Evolutionary conservation across 2,329 filamentous ascomycete genomes (phyloP).

Genomic region (Cercospora sesami): DNA sequence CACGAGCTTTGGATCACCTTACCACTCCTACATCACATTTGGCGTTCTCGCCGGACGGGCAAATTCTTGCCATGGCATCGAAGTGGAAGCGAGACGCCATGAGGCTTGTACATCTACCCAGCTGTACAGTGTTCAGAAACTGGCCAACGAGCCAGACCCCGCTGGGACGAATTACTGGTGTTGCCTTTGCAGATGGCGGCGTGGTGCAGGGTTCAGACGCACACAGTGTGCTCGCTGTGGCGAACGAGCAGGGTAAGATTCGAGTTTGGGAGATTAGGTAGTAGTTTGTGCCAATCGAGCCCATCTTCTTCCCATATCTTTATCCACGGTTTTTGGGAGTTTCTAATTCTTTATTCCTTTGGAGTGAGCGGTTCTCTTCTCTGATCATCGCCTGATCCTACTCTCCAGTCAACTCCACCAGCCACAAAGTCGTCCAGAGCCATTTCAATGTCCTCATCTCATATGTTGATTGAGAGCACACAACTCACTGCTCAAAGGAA

Average conservation of each 20-base stretch:
- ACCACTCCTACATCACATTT: conserved; percentile 80
- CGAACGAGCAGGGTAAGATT: conserved; percentile 85
- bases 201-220: conserved; percentile 43
- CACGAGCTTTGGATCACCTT: conserved; percentile 76
- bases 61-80: conserved; percentile 83
- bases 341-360: not conserved
- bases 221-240: conserved; percentile 68
- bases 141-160: conserved; percentile 94
- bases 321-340: not conserved
- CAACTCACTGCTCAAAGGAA: conserved; percentile 53
- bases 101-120: conserved; percentile 83
- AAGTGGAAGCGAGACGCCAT: conserved; percentile 85
- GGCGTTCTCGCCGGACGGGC: conserved; percentile 82
- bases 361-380: not conserved
- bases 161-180: conserved; percentile 72
- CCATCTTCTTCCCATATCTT: not conserved
- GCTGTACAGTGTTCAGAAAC: conserved; percentile 91
- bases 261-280: conserved; percentile 78
- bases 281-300: not conserved
- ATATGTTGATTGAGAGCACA: not conserved
- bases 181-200: conserved; percentile 49
- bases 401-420: not conserved
- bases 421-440: not conserved
- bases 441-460: not conserved
- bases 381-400: conserved; percentile 4